These are phyloP conservation scores for Diplodia intermedia DNA, from an alignment of 2,329 filamentous ascomycete species.

Conservation along the genomic window DNA sequence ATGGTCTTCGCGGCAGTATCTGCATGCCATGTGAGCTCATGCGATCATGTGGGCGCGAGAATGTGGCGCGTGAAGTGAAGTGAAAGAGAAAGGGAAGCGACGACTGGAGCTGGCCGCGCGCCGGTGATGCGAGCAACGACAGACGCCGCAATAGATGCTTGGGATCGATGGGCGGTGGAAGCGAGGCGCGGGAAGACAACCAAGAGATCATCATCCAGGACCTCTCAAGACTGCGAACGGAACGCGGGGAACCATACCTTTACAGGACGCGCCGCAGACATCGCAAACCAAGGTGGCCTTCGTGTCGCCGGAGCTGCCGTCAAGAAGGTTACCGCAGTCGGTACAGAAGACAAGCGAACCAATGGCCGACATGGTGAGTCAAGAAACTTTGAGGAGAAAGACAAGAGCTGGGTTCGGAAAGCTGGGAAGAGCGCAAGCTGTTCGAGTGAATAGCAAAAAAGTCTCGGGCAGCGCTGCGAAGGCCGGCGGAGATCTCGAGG, in stretches of 20 bases:
- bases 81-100: conserved; percentile 9
- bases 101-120: not conserved
- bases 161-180: not conserved
- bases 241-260: conserved; percentile 63
- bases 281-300: conserved; percentile 82
- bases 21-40: conserved; percentile 43
- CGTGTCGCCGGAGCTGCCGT: conserved; percentile 76
- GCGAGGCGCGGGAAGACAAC: not conserved
- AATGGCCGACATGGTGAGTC: conserved; percentile 77
- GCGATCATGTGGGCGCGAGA: not conserved
- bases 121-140: not conserved
- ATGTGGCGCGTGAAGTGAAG: not conserved
- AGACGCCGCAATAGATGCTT: not conserved
- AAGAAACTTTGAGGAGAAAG: not conserved
- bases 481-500: conserved; percentile 24
- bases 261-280: conserved; percentile 83
- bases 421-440: not conserved
- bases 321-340: conserved; percentile 89
- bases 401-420: not conserved
- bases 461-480: conserved; percentile 20
- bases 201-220: not conserved
- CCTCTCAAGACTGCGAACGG: not conserved
- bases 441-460: conserved; percentile 22
- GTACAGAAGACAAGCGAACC: conserved; percentile 92
- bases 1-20: conserved; percentile 79